Evolutionary conservation across 805 yeast species (phyloP), one percentile per base, ranked within the genome.

Genomic region (Saccharomycopsis sp.): DNA sequence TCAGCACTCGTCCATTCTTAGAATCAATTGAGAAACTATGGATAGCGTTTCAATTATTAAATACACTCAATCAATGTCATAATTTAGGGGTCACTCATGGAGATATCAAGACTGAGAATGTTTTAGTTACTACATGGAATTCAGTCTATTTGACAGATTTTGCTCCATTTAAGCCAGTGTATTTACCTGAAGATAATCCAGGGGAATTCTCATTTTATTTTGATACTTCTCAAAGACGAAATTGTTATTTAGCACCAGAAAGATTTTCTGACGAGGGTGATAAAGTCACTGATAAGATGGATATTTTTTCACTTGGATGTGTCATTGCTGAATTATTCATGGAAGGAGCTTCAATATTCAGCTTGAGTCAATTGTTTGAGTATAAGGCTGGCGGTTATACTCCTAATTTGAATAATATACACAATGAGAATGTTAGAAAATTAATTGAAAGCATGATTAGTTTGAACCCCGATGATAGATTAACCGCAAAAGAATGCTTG

Each of bases 191-290:
- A 52, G 93, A 88, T 20, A 90, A 93, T 56, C 97, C 97, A 0
- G 84, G 89, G 9, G 90, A 84, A 51, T 93, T 85, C 55, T 79
- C 93, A 1, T 93, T 90, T 57, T 93, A 81, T 61, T 93, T 89
- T 59, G 97, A 93, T 63, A 85, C 90, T 2, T 84, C 95, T 2
- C 85, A 78, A 58, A 70, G 97, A 52, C 71, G 96, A 55, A 74
- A 78, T 2, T 93, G 98, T 61, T 90, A 90, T 60, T 61, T 93
- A 35, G 97, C 98, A 0, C 98, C 98, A 0, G 98, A 93, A 59
- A 67, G 98, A 52, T 90, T 93, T 56, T 50, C 38, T 50, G 61
- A 56, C 50, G 54, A 56, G 4, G 50, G 46, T 24, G 46, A 46
- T 28, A 17, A 42, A 44, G 6, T 29, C 39, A 29, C 47, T 42